Evolutionary conservation across 2,329 filamentous ascomycete genomes (phyloP), one percentile per base, ranked within the genome.

Genomic region (Phialophora chinensis): DNA sequence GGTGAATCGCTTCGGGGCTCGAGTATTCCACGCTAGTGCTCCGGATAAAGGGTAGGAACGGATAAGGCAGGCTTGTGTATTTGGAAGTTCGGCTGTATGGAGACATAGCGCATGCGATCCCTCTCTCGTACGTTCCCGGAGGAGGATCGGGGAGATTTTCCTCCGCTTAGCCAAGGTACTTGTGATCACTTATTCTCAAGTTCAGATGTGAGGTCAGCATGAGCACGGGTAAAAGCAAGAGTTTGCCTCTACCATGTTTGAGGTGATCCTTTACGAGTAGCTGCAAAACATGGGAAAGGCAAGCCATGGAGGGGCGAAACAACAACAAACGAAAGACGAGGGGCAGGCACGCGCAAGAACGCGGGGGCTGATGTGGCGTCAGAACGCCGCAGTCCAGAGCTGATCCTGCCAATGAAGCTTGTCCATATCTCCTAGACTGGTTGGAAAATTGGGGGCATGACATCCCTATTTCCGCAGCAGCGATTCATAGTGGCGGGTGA

Each of bases 11-110:
- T 59, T 20, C 38, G 38, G 6, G 6, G 17, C 17, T 44, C 14
- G 38, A 44, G 17, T n/a, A 44, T n/a, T 44, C 17, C 14, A 47
- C 8, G 20, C 23, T 53, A 49, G 27, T 47, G 38, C 56, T 60
- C 31, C 27, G 57, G 57, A 35, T 14, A 35, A 60, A 60, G 57
- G 57, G 44, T 60, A 35, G 25, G 4, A 25, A 31, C 38, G 47
- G 38, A 47, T 54, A 52, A 4, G 12, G 27, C 4, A 27, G 27
- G 27, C 27, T 55, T 20, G 27, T 60, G 57, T 44, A 27, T 35
- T 38, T 59, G 42, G 17, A 31, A 61, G 49, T 2, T 38, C 47
- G 31, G 47, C 31, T 61, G 47, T 23, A 61, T 23, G 49, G 59
- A 61, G 33, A 35, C 33, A 27, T 38, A 23, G n/a, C 44, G n/a